Percentiles rank a stretch among this genome's conserved stretches.
phyloP scores from a whole-genome alignment of 1,284 basidiomycete genomes.

The Wolfiporia cocos region DNA sequence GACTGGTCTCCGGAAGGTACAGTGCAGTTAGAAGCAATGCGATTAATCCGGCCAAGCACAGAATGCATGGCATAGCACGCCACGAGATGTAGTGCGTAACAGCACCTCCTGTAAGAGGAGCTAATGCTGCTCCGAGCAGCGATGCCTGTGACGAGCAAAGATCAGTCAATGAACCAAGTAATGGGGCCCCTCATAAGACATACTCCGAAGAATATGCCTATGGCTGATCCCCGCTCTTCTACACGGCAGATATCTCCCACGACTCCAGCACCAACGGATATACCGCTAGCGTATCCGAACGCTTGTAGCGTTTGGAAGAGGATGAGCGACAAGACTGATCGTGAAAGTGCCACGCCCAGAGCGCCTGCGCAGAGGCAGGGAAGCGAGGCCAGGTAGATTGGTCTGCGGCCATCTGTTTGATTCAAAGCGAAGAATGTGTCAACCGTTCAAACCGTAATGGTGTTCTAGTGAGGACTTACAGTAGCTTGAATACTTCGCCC shows the following conservation, averaged over 20 bases:
- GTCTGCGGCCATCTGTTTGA: conserved; percentile 50
- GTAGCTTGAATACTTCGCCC: conserved; percentile 47
- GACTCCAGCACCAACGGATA: conserved; percentile 42
- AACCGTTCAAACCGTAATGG: no score
- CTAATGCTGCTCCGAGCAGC: conserved; percentile 30
- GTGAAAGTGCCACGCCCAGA: conserved; percentile 49
- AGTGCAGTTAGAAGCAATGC: conserved; percentile 39
- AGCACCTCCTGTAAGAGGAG: conserved; percentile 33
- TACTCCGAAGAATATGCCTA: conserved; percentile 41
- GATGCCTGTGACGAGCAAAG: conserved; percentile 16
- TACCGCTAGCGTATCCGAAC: conserved; percentile 41
- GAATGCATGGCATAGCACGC: conserved; percentile 55
- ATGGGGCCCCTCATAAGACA: conserved; percentile 10
- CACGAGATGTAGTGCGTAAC: conserved; percentile 57
- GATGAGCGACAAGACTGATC: conserved; percentile 44
- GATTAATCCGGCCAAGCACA: conserved; percentile 42
- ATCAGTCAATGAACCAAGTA: background rate
- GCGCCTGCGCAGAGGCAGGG: conserved; percentile 58
- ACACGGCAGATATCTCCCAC: conserved; percentile 45
- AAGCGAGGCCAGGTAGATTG: conserved; percentile 54
- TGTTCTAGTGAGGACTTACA: conserved; percentile 30
- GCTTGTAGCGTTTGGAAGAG: conserved; percentile 60
- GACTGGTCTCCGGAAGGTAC: conserved; percentile 62
- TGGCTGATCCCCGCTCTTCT: conserved; percentile 39
- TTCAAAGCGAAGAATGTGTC: background rate